Conservation (phyloP, 1,139 yeast genomes). For the Hyphopichia fennica region DNA sequence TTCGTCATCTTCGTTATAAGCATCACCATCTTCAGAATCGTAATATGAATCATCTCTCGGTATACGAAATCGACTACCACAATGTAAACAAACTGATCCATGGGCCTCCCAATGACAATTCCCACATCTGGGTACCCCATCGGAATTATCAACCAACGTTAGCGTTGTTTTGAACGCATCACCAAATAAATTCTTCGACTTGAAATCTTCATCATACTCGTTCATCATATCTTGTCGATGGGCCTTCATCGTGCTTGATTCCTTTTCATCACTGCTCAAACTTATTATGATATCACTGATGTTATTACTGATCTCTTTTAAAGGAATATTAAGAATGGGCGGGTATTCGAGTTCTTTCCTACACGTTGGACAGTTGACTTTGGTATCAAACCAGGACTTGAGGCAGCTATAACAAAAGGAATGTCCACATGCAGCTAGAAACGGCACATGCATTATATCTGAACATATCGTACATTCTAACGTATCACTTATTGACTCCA, state of each 20-base stretch:
- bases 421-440: conserved; percentile 44
- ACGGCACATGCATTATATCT: conserved; percentile 46
- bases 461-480: conserved; percentile 47
- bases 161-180: conserved; percentile 50
- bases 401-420: conserved; percentile 51
- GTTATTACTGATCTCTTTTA: conserved; percentile 35
- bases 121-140: conserved; percentile 79
- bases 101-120: conserved; percentile 82
- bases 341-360: conserved; percentile 39
- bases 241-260: conserved; percentile 17
- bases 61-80: conserved; percentile 45
- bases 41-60: conserved; percentile 28
- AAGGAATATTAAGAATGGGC: conserved; percentile 47
- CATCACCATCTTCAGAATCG: conserved; percentile 29
- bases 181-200: conserved; percentile 41
- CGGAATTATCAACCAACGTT: conserved; percentile 60
- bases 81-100: conserved; percentile 55
- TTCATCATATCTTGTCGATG: conserved; percentile 24
- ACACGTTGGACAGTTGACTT: conserved; percentile 57
- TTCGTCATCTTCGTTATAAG: conserved; percentile 24
- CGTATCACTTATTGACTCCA: conserved; percentile 24
- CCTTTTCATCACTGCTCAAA: conserved; percentile 17
- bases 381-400: conserved; percentile 49
- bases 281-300: conserved; percentile 33
- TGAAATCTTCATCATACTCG: conserved; percentile 40